Evolutionary conservation across 495 filamentous ascomycete genomes (phyloP).

Genomic region (Rhypophila decipiens): DNA sequence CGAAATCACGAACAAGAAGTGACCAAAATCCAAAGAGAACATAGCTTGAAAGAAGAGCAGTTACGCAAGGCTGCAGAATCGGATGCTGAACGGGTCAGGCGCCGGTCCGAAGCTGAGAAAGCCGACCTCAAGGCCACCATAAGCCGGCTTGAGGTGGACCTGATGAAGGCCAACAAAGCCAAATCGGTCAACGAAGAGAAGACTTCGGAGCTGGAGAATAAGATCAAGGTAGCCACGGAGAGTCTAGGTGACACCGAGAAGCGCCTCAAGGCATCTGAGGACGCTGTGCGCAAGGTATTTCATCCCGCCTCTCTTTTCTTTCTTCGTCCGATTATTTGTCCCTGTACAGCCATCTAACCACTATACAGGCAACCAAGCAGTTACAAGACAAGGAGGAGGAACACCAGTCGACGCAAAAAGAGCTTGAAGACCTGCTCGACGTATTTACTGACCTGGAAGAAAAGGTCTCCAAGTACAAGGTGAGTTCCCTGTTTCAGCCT

Average conservation of each 20-base stretch:
- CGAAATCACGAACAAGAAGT: slow-evolving; percentile 54
- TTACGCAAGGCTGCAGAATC: slow-evolving; percentile 38
- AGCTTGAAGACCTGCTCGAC: slow-evolving; percentile 80
- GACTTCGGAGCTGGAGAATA: slow-evolving; percentile 11
- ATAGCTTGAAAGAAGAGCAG: slow-evolving; percentile 36
- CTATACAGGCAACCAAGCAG: slow-evolving; percentile 24
- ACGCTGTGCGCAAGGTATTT: slow-evolving; percentile 3
- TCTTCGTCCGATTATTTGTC: background rate
- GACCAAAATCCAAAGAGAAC: slow-evolving; percentile 16
- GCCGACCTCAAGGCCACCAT: slow-evolving; percentile 56
- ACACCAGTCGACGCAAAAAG: slow-evolving; percentile 55
- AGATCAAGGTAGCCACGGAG: slow-evolving; percentile 3
- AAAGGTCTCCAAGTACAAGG: slow-evolving; percentile 75
- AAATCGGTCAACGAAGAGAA: slow-evolving; percentile 26
- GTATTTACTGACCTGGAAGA: slow-evolving; percentile 87
- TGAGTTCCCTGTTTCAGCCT: slow-evolving; percentile 31
- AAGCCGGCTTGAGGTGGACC: slow-evolving; percentile 50
- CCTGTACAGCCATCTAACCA: slow-evolving; percentile 3
- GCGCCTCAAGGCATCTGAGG: slow-evolving; percentile 4
- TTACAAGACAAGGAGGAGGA: slow-evolving; percentile 56
- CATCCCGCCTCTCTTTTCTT: too few relatives aligned
- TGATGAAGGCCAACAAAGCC: slow-evolving; percentile 54
- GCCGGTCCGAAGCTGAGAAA: slow-evolving; percentile 51
- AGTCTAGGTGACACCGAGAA: slow-evolving; percentile 6
- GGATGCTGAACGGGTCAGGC: slow-evolving; percentile 25